Conservation (phyloP, 2,329 filamentous ascomycete species). For the Cryphonectria carpinicola region DNA sequence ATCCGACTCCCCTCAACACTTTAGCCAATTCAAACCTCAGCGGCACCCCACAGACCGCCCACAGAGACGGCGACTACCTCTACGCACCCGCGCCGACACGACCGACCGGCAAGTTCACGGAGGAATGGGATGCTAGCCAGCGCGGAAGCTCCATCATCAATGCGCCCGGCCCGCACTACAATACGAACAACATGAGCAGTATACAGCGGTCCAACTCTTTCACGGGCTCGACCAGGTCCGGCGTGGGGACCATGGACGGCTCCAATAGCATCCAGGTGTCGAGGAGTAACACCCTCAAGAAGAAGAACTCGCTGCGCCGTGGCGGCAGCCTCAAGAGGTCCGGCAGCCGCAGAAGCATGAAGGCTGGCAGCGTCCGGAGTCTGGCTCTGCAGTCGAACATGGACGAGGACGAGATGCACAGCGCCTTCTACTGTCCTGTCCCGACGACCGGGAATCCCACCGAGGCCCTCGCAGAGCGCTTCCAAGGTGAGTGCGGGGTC, state of each 20-base stretch:
- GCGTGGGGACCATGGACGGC: slow-evolving; percentile 45
- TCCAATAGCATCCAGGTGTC: slow-evolving; percentile 44
- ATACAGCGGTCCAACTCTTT: slow-evolving; percentile 67
- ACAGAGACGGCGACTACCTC: slow-evolving; percentile 26
- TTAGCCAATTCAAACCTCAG: slow-evolving; percentile 29
- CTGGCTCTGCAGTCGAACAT: slow-evolving; percentile 71
- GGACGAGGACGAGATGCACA: slow-evolving; percentile 74
- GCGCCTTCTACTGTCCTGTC: slow-evolving; percentile 86
- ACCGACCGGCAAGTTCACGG: slow-evolving; percentile 61
- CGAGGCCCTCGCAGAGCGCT: slow-evolving; percentile 82
- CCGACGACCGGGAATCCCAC: slow-evolving; percentile 87
- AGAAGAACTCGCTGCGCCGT: slow-evolving; percentile 79
- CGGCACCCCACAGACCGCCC: not conserved
- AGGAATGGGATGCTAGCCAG: slow-evolving; percentile 73
- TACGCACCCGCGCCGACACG: slow-evolving; percentile 32
- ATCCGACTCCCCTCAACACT: slow-evolving; percentile 31
- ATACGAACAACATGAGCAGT: slow-evolving; percentile 30
- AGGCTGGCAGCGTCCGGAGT: slow-evolving; percentile 85
- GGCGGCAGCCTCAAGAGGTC: slow-evolving; percentile 77
- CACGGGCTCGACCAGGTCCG: slow-evolving; percentile 52
- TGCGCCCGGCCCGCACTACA: slow-evolving; percentile 39
- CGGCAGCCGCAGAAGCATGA: slow-evolving; percentile 78
- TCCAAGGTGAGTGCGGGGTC: slow-evolving; percentile 71
- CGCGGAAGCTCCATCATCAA: slow-evolving; percentile 68
- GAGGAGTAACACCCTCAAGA: slow-evolving; percentile 78